Evolutionary conservation across 495 filamentous ascomycete species (phyloP).

Genomic region (Xylaria flabelliformis): DNA sequence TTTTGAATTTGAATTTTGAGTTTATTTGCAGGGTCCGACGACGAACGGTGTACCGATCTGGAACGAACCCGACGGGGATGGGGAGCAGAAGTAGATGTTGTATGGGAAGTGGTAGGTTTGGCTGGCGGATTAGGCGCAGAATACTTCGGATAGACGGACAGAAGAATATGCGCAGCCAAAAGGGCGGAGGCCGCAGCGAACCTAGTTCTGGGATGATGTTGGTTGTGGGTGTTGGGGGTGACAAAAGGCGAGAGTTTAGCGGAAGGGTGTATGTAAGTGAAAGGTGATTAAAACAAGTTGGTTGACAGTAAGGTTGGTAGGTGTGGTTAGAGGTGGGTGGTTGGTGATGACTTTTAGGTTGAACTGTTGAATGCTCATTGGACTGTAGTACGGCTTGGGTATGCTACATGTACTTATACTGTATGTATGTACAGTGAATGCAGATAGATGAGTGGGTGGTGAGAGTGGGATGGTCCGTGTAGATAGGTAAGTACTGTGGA

Average conservation of each 20-base stretch:
- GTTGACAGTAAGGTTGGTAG: background rate
- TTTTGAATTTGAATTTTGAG: slow-evolving; percentile 34
- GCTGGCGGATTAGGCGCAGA: background rate
- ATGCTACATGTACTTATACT: background rate
- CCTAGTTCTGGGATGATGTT: background rate
- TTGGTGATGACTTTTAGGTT: background rate
- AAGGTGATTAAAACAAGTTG: background rate
- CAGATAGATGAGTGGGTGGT: background rate
- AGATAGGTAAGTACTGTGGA: background rate
- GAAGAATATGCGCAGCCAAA: background rate
- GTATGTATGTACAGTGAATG: background rate
- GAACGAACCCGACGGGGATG: background rate
- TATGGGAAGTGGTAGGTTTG: background rate
- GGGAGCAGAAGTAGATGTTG: background rate
- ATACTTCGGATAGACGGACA: background rate
- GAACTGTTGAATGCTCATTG: background rate
- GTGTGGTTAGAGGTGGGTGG: too few relatives aligned
- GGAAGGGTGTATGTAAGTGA: background rate
- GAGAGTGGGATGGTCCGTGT: slow-evolving; percentile 3
- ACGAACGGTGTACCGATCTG: background rate
- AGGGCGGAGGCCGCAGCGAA: background rate
- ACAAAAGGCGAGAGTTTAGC: background rate
- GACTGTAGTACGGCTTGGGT: background rate
- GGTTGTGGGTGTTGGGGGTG: background rate
- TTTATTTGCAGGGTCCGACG: background rate